These are phyloP conservation scores for Corymbia maculata DNA, from an alignment of 345 rosid genomes.

Conservation along the genomic window DNA sequence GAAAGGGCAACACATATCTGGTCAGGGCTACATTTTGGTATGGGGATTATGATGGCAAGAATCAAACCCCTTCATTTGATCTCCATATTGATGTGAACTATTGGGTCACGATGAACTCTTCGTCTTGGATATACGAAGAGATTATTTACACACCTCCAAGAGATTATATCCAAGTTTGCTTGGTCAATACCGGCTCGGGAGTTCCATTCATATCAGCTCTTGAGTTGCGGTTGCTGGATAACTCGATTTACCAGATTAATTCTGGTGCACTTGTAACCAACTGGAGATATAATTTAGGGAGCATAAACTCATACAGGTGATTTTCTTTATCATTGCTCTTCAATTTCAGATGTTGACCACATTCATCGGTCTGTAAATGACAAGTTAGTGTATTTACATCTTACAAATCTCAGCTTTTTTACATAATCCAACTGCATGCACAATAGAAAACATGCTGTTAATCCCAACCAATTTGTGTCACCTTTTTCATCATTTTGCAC, in stretches of 20 bases:
- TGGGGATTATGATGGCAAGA: too few species aligned
- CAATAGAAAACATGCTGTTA: not conserved
- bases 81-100: too few species aligned
- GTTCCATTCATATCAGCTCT: slow-evolving; percentile 48
- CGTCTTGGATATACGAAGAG: accelerated
- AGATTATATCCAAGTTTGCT: too few species aligned
- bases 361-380: not conserved
- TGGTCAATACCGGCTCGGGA: slow-evolving; percentile 27
- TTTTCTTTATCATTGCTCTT: not conserved
- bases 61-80: too few species aligned
- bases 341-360: not conserved
- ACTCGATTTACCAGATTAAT: not conserved
- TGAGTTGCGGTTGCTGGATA: slow-evolving; percentile 12
- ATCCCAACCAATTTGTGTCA: not conserved
- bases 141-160: too few species aligned
- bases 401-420: not conserved
- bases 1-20: too few species aligned
- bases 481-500: not conserved
- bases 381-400: not conserved
- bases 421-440: not conserved
- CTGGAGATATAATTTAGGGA: not conserved
- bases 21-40: too few species aligned
- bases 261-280: not conserved
- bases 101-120: too few species aligned
- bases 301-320: not conserved